phyloP scores from a whole-genome alignment of 768 basidiomycete genomes.

The Leccinum uliginosum region DNA sequence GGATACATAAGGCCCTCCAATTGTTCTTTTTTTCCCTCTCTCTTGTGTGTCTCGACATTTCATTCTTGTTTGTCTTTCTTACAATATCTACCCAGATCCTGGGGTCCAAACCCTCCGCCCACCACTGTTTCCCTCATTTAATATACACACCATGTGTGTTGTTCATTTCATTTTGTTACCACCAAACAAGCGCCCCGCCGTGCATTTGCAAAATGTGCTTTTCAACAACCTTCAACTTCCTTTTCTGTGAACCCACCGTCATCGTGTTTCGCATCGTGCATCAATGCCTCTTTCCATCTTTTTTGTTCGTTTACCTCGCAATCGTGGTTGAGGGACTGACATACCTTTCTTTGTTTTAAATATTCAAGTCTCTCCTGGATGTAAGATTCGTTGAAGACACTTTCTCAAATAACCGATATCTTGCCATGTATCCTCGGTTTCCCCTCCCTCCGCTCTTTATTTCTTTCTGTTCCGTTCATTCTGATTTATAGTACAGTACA shows the following conservation, averaged over 20 bases:
- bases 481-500: neutral
- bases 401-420: neutral
- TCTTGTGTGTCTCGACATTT: neutral
- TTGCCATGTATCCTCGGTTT: neutral
- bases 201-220: neutral
- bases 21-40: neutral
- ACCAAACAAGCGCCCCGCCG: neutral
- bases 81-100: slow-evolving; percentile 10
- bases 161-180: neutral
- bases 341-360: neutral
- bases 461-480: no score
- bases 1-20: neutral
- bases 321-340: neutral
- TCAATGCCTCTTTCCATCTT: neutral
- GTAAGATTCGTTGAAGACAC: neutral
- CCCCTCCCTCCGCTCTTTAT: neutral
- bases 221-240: neutral
- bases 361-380: neutral
- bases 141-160: neutral
- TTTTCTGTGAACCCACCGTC: neutral
- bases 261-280: neutral
- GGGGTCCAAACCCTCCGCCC: neutral
- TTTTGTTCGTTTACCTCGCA: neutral
- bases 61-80: slow-evolving; percentile 1
- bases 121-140: neutral